Percentiles rank a stretch among this genome's conserved stretches.
These are phyloP conservation scores for Leucosporidium yakuticum DNA, from an alignment of 768 basidiomycete species.

Conservation along the genomic window DNA sequence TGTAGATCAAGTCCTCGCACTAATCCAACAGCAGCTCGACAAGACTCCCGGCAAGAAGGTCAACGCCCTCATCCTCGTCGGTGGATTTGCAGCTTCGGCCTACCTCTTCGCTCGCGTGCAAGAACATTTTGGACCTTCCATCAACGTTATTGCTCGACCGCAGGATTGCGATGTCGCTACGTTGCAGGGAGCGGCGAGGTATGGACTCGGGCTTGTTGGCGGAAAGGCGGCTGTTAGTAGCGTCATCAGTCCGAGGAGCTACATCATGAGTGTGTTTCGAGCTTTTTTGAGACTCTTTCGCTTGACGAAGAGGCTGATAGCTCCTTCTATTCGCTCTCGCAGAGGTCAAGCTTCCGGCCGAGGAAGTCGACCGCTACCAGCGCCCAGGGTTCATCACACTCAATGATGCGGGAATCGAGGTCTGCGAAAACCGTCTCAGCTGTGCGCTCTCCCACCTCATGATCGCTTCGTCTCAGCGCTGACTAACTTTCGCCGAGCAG, in stretches of 20 bases:
- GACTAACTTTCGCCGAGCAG: not conserved
- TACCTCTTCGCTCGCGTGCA: constrained; percentile 75
- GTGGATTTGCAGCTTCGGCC: constrained; percentile 77
- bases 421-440: constrained; percentile 74
- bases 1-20: constrained; percentile 57
- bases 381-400: constrained; percentile 76
- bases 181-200: constrained; percentile 48
- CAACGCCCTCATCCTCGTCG: constrained; percentile 80
- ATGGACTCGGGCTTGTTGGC: constrained; percentile 11
- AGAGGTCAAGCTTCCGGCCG: constrained; percentile 74
- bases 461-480: not conserved
- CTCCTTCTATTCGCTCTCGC: not conserved
- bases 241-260: constrained; percentile 72
- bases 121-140: constrained; percentile 53
- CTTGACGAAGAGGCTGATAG: no score
- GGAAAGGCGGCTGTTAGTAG: constrained; percentile 64
- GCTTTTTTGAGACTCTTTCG: no score
- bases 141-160: constrained; percentile 72
- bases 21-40: constrained; percentile 69
- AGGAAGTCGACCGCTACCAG: constrained; percentile 72
- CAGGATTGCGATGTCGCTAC: constrained; percentile 85
- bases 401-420: constrained; percentile 67
- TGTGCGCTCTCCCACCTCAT: constrained; percentile 46
- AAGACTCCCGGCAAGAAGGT: constrained; percentile 46
- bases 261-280: constrained; percentile 44